phyloP scores from a whole-genome alignment of 2,329 filamentous ascomycete genomes.

The Aspergillus pseudoterreus region DNA sequence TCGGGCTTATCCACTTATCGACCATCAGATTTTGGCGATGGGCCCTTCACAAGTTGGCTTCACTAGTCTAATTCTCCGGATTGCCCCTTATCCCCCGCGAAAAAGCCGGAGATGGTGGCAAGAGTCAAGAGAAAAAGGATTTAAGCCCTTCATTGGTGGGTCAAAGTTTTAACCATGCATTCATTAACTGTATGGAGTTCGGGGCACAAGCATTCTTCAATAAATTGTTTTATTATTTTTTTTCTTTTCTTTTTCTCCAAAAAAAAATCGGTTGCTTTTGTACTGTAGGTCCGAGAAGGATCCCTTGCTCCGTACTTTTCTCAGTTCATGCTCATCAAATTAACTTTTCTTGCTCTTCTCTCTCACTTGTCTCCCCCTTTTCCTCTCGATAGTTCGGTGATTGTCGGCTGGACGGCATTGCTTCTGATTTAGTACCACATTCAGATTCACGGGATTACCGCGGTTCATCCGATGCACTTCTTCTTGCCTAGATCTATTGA shows the following conservation, averaged over 20 bases:
- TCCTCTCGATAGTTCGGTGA: not conserved
- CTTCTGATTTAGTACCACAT: not conserved
- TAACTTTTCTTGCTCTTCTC: too few species aligned
- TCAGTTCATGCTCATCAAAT: too few species aligned
- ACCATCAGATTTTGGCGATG: slow-evolving; percentile 8
- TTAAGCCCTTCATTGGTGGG: not conserved
- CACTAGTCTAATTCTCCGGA: slow-evolving; percentile 14
- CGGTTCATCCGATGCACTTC: not conserved
- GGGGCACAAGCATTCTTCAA: not conserved
- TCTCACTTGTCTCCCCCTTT: not conserved
- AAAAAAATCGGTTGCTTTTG: not conserved
- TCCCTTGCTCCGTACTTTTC: too few species aligned
- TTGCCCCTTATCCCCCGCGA: slow-evolving; percentile 24
- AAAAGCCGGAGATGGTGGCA: slow-evolving; percentile 15
- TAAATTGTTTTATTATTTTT: not conserved
- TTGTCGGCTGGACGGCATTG: not conserved
- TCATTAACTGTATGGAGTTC: not conserved
- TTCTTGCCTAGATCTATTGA: too few species aligned
- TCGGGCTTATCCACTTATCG: slow-evolving; percentile 13
- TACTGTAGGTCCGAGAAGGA: not conserved
- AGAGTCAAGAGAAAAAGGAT: slow-evolving; percentile 3
- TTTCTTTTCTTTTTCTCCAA: not conserved
- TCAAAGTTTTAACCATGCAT: not conserved
- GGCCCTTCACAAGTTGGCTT: slow-evolving; percentile 2
- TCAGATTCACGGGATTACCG: not conserved